Percentiles rank a stretch among this genome's conserved stretches.
These are phyloP conservation scores for Cryptococcus amylolentus DNA, from an alignment of 1,284 basidiomycete species.

Conservation along the genomic window DNA sequence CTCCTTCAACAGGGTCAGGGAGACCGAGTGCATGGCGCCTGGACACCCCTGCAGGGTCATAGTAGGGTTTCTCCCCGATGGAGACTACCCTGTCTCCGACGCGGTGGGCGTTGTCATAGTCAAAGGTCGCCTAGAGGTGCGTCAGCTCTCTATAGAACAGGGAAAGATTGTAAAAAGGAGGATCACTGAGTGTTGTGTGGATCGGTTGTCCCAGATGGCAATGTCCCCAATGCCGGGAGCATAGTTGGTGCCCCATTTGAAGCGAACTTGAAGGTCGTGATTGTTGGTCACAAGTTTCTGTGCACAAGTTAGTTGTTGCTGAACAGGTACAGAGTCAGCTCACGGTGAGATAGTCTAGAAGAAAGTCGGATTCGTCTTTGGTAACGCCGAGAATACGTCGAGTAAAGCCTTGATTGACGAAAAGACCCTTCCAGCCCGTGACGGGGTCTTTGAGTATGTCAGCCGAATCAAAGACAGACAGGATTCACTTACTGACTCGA, in stretches of 20 bases:
- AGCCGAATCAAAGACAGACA: background rate
- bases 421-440: constrained; percentile 64
- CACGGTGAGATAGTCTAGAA: constrained; percentile 29
- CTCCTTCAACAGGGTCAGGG: background rate
- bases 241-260: constrained; percentile 49
- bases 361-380: constrained; percentile 58
- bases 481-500: constrained; percentile 49
- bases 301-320: constrained; percentile 20
- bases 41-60: constrained; percentile 53
- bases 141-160: constrained; percentile 8
- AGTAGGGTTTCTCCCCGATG: constrained; percentile 62
- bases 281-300: constrained; percentile 49
- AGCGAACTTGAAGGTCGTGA: constrained; percentile 60
- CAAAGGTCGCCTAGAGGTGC: constrained; percentile 47
- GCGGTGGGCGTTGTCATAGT: constrained; percentile 54
- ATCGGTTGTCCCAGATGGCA: constrained; percentile 55
- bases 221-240: constrained; percentile 22
- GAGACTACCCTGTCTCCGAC: constrained; percentile 61
- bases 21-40: constrained; percentile 2
- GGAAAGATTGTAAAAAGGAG: constrained; percentile 1
- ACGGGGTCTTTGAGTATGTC: constrained; percentile 43
- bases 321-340: background rate
- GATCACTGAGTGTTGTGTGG: constrained; percentile 55
- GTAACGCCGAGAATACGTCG: constrained; percentile 60
- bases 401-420: constrained; percentile 63